Conservation (phyloP, 257 asterid species). For the Ajuga chamaepitys region DNA sequence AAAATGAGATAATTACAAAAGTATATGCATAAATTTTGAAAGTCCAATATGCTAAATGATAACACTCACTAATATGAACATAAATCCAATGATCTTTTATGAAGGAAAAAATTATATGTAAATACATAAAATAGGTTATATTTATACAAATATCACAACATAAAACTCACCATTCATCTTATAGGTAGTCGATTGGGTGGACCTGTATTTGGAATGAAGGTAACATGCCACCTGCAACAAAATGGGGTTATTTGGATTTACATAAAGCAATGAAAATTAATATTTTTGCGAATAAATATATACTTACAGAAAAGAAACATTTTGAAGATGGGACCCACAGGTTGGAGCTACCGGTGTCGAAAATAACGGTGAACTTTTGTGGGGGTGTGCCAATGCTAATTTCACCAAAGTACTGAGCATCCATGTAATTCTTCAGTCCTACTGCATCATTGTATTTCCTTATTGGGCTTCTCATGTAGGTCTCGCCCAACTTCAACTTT, state of each 20-base stretch:
- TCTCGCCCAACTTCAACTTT: slow-evolving; percentile 51
- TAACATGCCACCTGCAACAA: slow-evolving; percentile 65
- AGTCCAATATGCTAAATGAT: too few relatives aligned
- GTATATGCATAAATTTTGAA: too few relatives aligned
- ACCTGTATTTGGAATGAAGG: slow-evolving; percentile 68
- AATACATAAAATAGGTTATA: too few relatives aligned
- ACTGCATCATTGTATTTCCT: slow-evolving; percentile 22
- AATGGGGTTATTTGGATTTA: neutral
- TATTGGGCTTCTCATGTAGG: slow-evolving; percentile 22
- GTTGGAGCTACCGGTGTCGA: slow-evolving; percentile 96
- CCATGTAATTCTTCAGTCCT: slow-evolving; percentile 80
- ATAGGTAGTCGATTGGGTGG: slow-evolving; percentile 67
- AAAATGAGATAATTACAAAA: too few relatives aligned
- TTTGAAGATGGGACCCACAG: slow-evolving; percentile 92
- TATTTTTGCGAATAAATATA: too few relatives aligned
- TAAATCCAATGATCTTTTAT: too few relatives aligned
- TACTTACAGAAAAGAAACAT: slow-evolving; percentile 78
- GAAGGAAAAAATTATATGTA: too few relatives aligned
- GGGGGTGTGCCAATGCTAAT: slow-evolving; percentile 89
- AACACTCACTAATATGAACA: too few relatives aligned
- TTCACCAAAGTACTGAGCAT: slow-evolving; percentile 99
- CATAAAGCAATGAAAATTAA: neutral
- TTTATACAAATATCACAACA: too few relatives aligned
- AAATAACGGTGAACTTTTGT: slow-evolving; percentile 85
- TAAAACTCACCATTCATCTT: slow-evolving; percentile 50